phyloP scores from a whole-genome alignment of 108 stramenopile genomes.

The Parietichytrium sp. region DNA sequence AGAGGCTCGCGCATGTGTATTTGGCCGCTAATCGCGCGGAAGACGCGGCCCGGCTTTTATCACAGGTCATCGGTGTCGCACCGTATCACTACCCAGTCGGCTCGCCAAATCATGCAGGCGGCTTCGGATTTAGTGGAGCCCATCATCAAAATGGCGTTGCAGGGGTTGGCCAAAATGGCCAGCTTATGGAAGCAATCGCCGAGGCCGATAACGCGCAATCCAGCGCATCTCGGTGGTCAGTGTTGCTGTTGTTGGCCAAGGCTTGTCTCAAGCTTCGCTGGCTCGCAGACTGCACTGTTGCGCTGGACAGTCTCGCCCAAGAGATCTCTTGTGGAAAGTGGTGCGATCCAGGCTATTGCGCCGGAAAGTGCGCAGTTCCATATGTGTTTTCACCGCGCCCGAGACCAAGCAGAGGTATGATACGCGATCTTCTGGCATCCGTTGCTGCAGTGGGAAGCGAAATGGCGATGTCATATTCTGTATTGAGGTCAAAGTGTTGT shows the following conservation, averaged over 20 bases:
- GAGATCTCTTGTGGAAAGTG: neutral
- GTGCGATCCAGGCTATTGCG: conserved; percentile 19
- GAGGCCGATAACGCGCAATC: conserved; percentile 12
- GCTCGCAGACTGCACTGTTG: conserved; percentile 11
- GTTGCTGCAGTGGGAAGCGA: neutral
- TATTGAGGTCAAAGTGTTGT: neutral
- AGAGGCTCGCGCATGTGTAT: neutral
- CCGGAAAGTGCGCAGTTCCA: too few species aligned
- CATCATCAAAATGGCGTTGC: conserved; percentile 5
- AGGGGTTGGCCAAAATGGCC: conserved; percentile 16
- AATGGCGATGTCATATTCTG: conserved; percentile 14
- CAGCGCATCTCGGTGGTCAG: conserved; percentile 7
- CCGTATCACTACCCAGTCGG: too few species aligned
- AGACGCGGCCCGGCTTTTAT: conserved; percentile 15
- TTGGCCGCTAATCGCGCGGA: conserved; percentile 16
- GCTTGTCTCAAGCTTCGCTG: conserved; percentile 21
- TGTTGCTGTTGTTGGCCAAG: neutral
- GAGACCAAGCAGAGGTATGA: neutral
- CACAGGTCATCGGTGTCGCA: neutral
- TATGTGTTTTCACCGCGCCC: conserved; percentile 25
- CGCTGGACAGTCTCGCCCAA: conserved; percentile 7
- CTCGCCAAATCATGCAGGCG: too few species aligned
- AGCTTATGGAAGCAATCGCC: neutral
- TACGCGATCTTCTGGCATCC: neutral
- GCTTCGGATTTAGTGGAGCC: too few species aligned